A percentile compares a stretch with the other conserved stretches of the same genome.
These are phyloP conservation scores for Metarhizium anisopliae DNA, from an alignment of 2,329 filamentous ascomycete species.

Conservation along the genomic window DNA sequence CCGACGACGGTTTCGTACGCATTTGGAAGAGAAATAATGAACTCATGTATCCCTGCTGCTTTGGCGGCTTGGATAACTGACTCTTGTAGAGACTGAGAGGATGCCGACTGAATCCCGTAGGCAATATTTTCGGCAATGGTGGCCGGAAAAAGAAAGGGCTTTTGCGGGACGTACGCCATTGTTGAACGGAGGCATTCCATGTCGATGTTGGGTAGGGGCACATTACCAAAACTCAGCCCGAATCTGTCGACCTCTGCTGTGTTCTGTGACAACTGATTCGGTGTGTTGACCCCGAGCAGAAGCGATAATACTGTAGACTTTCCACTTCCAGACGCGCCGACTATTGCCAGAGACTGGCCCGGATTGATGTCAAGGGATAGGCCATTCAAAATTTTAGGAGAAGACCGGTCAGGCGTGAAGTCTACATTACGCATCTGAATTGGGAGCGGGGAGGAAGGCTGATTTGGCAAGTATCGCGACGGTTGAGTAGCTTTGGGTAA, in stretches of 20 bases:
- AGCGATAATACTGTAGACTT: slow-evolving; percentile 79
- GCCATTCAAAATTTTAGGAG: background rate
- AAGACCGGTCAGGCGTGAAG: slow-evolving; percentile 36
- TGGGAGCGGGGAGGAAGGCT: slow-evolving; percentile 23
- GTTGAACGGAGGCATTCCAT: slow-evolving; percentile 48
- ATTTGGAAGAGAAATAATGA: slow-evolving; percentile 59
- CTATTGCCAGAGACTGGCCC: slow-evolving; percentile 65
- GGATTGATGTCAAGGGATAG: slow-evolving; percentile 49
- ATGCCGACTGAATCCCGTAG: slow-evolving; percentile 59
- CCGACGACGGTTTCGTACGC: slow-evolving; percentile 59
- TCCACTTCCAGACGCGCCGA: slow-evolving; percentile 79
- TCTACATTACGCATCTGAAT: slow-evolving; percentile 44
- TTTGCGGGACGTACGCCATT: slow-evolving; percentile 62
- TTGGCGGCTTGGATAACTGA: slow-evolving; percentile 44
- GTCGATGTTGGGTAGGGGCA: slow-evolving; percentile 50
- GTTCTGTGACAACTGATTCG: slow-evolving; percentile 11
- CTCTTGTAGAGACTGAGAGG: slow-evolving; percentile 34
- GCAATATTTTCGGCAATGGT: slow-evolving; percentile 72
- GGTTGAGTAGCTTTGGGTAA: slow-evolving; percentile 43
- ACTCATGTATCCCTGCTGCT: slow-evolving; percentile 63
- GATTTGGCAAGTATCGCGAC: slow-evolving; percentile 24
- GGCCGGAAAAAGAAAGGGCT: slow-evolving; percentile 67
- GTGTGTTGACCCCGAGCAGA: slow-evolving; percentile 60
- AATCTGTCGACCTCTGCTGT: background rate
- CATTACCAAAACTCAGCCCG: slow-evolving; percentile 48